Percentiles rank a stretch among this genome's conserved stretches.
phyloP scores from a whole-genome alignment of 257 asterid species.

The Nicotiana paniculata region DNA sequence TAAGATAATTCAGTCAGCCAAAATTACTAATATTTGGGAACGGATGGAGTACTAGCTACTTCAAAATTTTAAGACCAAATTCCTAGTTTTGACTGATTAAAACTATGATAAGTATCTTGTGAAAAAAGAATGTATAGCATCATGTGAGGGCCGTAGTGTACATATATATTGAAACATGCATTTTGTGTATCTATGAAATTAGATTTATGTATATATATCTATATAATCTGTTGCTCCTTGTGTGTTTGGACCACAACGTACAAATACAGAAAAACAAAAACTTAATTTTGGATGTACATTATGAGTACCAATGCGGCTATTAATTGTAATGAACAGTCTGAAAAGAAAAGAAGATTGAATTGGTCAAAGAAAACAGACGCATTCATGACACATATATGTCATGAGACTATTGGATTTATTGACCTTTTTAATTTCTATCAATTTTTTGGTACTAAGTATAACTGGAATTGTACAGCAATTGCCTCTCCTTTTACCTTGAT shows the following conservation, averaged over 20 bases:
- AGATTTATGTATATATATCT: not conserved
- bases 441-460: not conserved
- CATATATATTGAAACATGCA: not conserved
- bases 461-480: not conserved
- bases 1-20: no score
- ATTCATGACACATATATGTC: constrained; percentile 25
- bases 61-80: not conserved
- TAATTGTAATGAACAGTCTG: constrained; percentile 20
- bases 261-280: not conserved
- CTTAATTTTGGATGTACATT: not conserved
- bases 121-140: not conserved
- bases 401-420: constrained; percentile 8
- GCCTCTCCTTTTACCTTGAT: not conserved
- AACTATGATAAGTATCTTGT: not conserved
- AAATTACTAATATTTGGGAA: no score
- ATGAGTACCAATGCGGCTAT: constrained; percentile 10
- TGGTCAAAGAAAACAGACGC: constrained; percentile 46
- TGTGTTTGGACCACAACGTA: constrained; percentile 15
- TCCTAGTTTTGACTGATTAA: not conserved
- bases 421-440: not conserved
- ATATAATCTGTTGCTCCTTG: not conserved
- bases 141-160: not conserved
- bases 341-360: constrained; percentile 23
- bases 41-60: not conserved
- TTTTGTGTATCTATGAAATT: not conserved